A percentile compares a stretch with the other conserved stretches of the same genome.
Evolutionary conservation across 768 basidiomycete species (phyloP).

Genomic region (Pleurotus cornucopiae): DNA sequence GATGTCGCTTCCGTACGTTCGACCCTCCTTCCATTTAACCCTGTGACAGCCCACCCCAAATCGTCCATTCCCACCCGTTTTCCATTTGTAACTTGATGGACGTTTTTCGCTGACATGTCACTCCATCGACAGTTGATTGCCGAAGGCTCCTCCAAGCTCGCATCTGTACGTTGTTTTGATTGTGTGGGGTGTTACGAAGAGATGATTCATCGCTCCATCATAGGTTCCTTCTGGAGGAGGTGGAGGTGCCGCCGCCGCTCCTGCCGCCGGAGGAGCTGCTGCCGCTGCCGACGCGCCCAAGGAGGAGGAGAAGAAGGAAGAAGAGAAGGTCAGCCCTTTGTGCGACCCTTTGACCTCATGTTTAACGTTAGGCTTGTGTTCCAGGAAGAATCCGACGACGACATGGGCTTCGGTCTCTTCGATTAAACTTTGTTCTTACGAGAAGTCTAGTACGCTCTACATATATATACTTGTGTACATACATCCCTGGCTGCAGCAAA

Average conservation of each 20-base stretch:
- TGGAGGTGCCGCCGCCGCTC: constrained; percentile 48
- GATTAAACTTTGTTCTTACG: constrained; percentile 51
- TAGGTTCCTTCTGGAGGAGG: constrained; percentile 92
- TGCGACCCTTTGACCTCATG: neutral
- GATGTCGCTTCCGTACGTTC: constrained; percentile 69
- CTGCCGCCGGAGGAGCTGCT: constrained; percentile 48
- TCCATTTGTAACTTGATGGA: neutral
- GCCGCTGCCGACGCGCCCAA: constrained; percentile 64
- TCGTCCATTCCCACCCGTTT: neutral
- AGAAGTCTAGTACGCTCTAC: constrained; percentile 11
- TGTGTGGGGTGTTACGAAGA: neutral
- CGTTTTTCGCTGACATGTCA: neutral
- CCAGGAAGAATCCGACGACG: constrained; percentile 93
- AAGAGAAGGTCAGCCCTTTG: constrained; percentile 66
- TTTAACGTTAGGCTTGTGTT: constrained; percentile 3
- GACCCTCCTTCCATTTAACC: constrained; percentile 1
- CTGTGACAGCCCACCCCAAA: neutral
- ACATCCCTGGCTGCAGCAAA: neutral
- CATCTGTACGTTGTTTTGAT: constrained; percentile 55
- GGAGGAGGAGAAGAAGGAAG: constrained; percentile 86
- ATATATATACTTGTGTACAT: neutral
- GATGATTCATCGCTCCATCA: constrained; percentile 9
- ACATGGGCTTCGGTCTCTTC: constrained; percentile 99
- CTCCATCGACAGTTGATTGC: constrained; percentile 67
- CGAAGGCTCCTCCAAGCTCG: constrained; percentile 89